phyloP scores from a whole-genome alignment of 495 filamentous ascomycete species.

The Hyphodiscus hymeniophilus region DNA sequence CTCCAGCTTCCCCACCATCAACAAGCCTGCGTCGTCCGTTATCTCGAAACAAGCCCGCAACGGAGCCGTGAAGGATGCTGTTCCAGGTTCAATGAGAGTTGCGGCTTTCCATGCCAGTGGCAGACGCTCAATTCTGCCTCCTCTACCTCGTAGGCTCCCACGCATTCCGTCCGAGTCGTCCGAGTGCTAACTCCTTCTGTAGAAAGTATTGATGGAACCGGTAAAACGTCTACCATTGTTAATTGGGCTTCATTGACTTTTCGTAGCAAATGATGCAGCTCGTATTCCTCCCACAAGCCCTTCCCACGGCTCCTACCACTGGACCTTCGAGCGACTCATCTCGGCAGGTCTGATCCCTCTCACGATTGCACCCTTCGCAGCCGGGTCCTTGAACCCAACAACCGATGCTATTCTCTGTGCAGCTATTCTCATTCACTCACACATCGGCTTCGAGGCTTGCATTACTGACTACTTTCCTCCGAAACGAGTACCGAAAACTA shows the following conservation, averaged over 20 bases:
- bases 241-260: slow-evolving; percentile 18
- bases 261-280: slow-evolving; percentile 76
- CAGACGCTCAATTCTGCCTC: slow-evolving; percentile 58
- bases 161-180: slow-evolving; percentile 21
- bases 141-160: slow-evolving; percentile 52
- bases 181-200: slow-evolving; percentile 26
- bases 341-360: slow-evolving; percentile 74
- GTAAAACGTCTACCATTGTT: slow-evolving; percentile 40
- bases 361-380: slow-evolving; percentile 84
- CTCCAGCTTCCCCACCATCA: slow-evolving; percentile 21
- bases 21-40: slow-evolving; percentile 23
- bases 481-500: slow-evolving; percentile 57
- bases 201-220: slow-evolving; percentile 73
- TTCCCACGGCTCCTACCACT: slow-evolving; percentile 91
- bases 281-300: slow-evolving; percentile 63
- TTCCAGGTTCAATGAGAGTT: slow-evolving; percentile 31
- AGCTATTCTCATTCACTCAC: slow-evolving; percentile 79
- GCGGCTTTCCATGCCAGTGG: slow-evolving; percentile 69
- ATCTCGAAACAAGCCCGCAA: slow-evolving; percentile 22
- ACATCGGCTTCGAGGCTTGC: slow-evolving; percentile 84
- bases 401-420: slow-evolving; percentile 82
- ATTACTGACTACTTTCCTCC: slow-evolving; percentile 88
- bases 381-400: slow-evolving; percentile 80
- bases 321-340: slow-evolving; percentile 87
- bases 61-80: slow-evolving; percentile 26